A percentile compares a stretch with the other conserved stretches of the same genome.
Conservation (phyloP, 2,329 filamentous ascomycete species). For the Pseudopithomyces chartarum region DNA sequence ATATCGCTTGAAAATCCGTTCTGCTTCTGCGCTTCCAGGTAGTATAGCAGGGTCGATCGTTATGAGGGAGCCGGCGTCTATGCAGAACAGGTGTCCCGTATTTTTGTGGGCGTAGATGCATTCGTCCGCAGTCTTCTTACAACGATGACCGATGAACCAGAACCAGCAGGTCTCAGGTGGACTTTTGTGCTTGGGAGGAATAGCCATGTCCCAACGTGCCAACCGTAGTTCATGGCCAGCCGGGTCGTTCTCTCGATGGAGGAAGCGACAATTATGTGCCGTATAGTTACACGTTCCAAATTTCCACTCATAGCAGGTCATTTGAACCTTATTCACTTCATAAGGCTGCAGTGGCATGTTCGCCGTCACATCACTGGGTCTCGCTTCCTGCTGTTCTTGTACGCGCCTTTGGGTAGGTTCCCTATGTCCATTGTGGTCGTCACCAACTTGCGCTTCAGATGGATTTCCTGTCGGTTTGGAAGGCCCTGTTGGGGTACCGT, state of each 20-base stretch:
- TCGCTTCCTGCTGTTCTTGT: conserved; percentile 11
- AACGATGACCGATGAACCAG: conserved; percentile 27
- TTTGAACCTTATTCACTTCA: conserved; percentile 34
- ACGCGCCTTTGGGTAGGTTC: conserved; percentile 21
- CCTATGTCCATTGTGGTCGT: conserved; percentile 31
- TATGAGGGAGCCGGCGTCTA: neutral
- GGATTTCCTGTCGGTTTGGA: neutral
- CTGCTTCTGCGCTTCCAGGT: neutral
- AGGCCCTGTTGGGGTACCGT: conserved; percentile 17
- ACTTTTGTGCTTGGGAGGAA: conserved; percentile 32
- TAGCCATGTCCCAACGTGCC: conserved; percentile 16
- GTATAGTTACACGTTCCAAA: conserved; percentile 24
- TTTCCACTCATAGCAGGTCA: conserved; percentile 36
- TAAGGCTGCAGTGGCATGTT: conserved; percentile 19
- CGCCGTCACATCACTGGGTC: conserved; percentile 1
- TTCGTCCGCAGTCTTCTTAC: conserved; percentile 21
- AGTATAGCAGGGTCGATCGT: conserved; percentile 16
- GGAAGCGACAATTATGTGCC: conserved; percentile 27
- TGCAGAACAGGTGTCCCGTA: conserved; percentile 30
- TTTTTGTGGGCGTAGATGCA: conserved; percentile 37
- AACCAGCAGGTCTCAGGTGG: conserved; percentile 35
- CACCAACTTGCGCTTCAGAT: neutral
- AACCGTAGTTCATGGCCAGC: conserved; percentile 22
- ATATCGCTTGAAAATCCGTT: neutral
- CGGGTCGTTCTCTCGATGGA: conserved; percentile 31